These are phyloP conservation scores for Aspergillus fumigatiaffinis DNA, from an alignment of 2,329 filamentous ascomycete genomes.

Conservation along the genomic window DNA sequence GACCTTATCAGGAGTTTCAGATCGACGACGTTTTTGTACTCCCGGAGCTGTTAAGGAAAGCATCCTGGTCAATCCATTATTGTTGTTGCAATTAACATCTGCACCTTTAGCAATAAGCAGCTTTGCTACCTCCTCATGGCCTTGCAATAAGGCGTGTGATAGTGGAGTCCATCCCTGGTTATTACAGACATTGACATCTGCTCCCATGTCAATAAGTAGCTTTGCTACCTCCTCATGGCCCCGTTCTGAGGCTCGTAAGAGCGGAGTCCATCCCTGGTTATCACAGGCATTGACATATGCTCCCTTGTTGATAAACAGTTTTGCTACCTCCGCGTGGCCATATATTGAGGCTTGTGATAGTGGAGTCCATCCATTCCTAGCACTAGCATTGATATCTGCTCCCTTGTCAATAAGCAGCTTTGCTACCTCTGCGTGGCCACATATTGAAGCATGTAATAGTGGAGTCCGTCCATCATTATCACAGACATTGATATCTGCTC, in stretches of 20 bases:
- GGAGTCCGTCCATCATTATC: background rate
- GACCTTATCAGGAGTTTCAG: too few relatives aligned
- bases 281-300: conserved; percentile 6
- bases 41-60: too few relatives aligned
- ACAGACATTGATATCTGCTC: conserved; percentile 5
- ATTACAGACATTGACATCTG: conserved; percentile 3
- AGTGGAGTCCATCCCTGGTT: background rate
- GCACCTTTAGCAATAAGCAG: conserved; percentile 10
- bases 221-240: background rate
- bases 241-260: too few relatives aligned
- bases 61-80: too few relatives aligned
- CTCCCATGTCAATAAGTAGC: conserved; percentile 9
- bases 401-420: conserved; percentile 8
- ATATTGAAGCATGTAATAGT: background rate
- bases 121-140: background rate
- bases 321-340: too few relatives aligned
- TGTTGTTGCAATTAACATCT: conserved; percentile 6
- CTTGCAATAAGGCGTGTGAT: background rate
- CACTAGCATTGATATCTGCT: conserved; percentile 2
- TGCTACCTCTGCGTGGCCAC: background rate
- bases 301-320: conserved; percentile 4
- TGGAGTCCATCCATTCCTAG: background rate
- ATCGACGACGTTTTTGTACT: too few relatives aligned
- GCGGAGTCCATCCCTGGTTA: background rate
- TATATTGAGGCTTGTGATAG: too few relatives aligned